Base-by-base conservation (phyloP, 371 early-diverging fungal species). In the Mycotypha africana region DNA sequence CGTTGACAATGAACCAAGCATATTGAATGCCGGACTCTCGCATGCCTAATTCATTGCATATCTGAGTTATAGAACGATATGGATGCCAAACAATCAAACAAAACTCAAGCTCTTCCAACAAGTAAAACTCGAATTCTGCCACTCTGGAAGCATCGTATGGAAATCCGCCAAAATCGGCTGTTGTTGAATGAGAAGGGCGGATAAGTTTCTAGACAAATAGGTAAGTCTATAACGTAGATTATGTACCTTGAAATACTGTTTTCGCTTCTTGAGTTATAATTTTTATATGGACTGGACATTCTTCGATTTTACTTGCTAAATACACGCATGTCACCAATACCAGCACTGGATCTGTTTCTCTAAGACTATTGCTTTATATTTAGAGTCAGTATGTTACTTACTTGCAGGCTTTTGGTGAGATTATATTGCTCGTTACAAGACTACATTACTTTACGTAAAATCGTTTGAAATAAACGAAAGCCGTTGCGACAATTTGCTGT, bases 91-190 rank as follows among this genome's bases (percentile, higher is more conserved):
- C 79, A 36, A 92, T 86, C 48, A 89, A 55, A 49, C 86, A 86
- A 54, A 91, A 93, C 44, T 90, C 81, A 37, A 95, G 72, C 25
- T 91, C 92, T 58, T 94, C 93, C 34, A 95, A 43, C 25, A 95
- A 55, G 49, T 92, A 90, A 61, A 89, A 91, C 56, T 95, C 95
- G 63, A 88, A 91, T 41, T 92, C 93, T 30, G 93, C 92, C 38
- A 95, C 78, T 52, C 84, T 78, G 12, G 74, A 60, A 28, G 81
- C 71, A 19, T 89, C 90, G 51, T 89, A 92, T 0, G 79, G 74
- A 47, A 88, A 89, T 23, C 69, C 72, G 21, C 70, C 70, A 58
- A 71, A 64, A 20, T 75, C 73, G 15, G 50, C 66, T 47, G 12
- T 28, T 28, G 12, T 8, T 12, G 6, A 28, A 8, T 28, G 30